These are phyloP conservation scores for Astrothelium subdiscretum DNA, from an alignment of 495 filamentous ascomycete species.

Conservation along the genomic window DNA sequence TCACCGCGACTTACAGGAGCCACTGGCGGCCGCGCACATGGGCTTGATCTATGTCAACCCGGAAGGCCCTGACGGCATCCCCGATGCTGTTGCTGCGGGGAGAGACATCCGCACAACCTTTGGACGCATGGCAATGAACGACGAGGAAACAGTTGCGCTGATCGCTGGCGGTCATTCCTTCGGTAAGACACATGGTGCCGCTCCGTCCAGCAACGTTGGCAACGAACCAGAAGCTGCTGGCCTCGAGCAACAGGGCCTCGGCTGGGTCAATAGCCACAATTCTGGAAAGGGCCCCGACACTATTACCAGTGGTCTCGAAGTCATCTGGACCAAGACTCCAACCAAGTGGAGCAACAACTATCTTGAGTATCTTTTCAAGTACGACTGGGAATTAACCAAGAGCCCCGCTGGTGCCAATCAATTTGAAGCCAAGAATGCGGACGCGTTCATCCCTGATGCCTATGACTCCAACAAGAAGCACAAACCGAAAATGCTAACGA, in stretches of 20 bases:
- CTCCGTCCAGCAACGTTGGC: conserved; percentile 43
- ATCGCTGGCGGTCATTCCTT: conserved; percentile 67
- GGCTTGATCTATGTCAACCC: conserved; percentile 70
- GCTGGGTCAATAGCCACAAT: conserved; percentile 49
- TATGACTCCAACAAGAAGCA: conserved; percentile 55
- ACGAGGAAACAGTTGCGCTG: conserved; percentile 62
- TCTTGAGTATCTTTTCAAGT: conserved; percentile 63
- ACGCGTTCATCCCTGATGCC: conserved; percentile 54
- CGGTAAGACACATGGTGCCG: conserved; percentile 66
- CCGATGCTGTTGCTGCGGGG: conserved; percentile 54
- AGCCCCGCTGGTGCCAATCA: conserved; percentile 62
- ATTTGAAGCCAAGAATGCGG: conserved; percentile 57
- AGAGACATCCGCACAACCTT: conserved; percentile 61
- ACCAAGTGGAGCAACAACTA: conserved; percentile 57
- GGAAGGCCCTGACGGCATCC: conserved; percentile 58
- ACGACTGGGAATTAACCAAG: conserved; percentile 66
- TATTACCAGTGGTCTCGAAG: conserved; percentile 63
- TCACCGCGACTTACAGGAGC: conserved; percentile 48
- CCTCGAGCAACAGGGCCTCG: conserved; percentile 53
- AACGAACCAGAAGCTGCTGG: conserved; percentile 50
- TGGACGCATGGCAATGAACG: conserved; percentile 66
- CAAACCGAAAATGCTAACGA: conserved; percentile 55
- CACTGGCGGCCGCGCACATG: conserved; percentile 56
- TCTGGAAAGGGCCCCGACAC: conserved; percentile 52
- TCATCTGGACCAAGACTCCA: conserved; percentile 61